A percentile compares a stretch with the other conserved stretches of the same genome.
phyloP scores from a whole-genome alignment of 805 yeast species.

The Cyberlindnera veronae region DNA sequence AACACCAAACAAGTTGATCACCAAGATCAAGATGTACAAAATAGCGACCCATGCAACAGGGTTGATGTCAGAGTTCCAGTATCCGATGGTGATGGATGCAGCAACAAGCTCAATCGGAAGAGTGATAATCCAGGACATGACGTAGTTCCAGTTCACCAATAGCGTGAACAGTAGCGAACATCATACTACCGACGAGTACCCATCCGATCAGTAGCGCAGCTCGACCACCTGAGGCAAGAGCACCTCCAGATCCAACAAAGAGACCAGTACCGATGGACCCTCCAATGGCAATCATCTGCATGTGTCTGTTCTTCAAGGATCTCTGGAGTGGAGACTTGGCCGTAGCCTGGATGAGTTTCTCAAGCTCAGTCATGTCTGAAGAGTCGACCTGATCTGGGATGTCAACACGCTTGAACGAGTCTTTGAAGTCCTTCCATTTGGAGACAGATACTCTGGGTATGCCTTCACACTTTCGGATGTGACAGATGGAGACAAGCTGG shows the following conservation, averaged over 20 bases:
- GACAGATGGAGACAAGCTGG: too few relatives aligned
- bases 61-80: slow-evolving; percentile 43
- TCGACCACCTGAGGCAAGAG: slow-evolving; percentile 65
- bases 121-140: slow-evolving; percentile 47
- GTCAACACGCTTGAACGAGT: background rate
- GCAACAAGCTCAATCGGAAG: slow-evolving; percentile 50
- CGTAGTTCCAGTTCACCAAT: slow-evolving; percentile 57
- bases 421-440: slow-evolving; percentile 15
- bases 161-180: slow-evolving; percentile 49
- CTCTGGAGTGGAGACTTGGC: slow-evolving; percentile 30
- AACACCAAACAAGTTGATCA: slow-evolving; percentile 50
- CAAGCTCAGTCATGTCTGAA: slow-evolving; percentile 32
- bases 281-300: slow-evolving; percentile 39
- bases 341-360: slow-evolving; percentile 37
- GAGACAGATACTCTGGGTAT: too few relatives aligned
- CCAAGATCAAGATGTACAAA: slow-evolving; percentile 43
- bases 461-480: too few relatives aligned
- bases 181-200: slow-evolving; percentile 44
- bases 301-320: slow-evolving; percentile 46
- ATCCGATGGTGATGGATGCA: slow-evolving; percentile 50
- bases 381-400: background rate
- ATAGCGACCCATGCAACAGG: slow-evolving; percentile 47
- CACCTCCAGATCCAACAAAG: slow-evolving; percentile 66
- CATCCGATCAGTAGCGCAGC: slow-evolving; percentile 38
- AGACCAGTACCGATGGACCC: slow-evolving; percentile 83